Conservation (phyloP, 177 flowering plant genomes). For the Vitis hybrid region DNA sequence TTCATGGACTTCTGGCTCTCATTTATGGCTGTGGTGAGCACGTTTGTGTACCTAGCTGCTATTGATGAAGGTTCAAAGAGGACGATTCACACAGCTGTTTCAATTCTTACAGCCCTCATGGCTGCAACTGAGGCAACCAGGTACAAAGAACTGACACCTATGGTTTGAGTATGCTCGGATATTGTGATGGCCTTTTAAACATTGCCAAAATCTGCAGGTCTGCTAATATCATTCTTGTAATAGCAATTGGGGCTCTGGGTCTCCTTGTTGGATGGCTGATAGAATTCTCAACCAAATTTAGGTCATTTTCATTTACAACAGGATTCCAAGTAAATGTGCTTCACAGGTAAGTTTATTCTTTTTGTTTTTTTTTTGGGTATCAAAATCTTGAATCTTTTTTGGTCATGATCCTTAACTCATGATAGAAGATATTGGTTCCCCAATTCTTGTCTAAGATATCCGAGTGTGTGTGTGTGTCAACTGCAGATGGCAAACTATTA, state of each 20-base stretch:
- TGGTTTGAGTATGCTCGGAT: neutral
- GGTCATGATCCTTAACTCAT: too few species aligned
- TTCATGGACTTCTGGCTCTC: slow-evolving; percentile 92
- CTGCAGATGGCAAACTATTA: slow-evolving; percentile 53
- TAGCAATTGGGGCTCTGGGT: slow-evolving; percentile 66
- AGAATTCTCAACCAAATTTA: slow-evolving; percentile 50
- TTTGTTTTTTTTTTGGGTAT: neutral
- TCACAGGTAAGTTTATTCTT: slow-evolving; percentile 40
- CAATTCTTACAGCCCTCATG: slow-evolving; percentile 86
- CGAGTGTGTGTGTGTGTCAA: slow-evolving; percentile 1
- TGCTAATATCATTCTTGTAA: slow-evolving; percentile 61
- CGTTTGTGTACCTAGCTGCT: slow-evolving; percentile 56
- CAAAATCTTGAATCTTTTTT: neutral
- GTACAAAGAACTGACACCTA: slow-evolving; percentile 26
- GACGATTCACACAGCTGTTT: slow-evolving; percentile 73
- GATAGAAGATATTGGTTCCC: too few species aligned
- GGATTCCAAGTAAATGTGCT: slow-evolving; percentile 32
- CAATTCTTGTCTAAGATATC: neutral
- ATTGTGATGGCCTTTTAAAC: slow-evolving; percentile 3
- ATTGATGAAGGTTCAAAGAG: slow-evolving; percentile 56
- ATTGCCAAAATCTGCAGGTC: slow-evolving; percentile 49
- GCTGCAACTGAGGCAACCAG: slow-evolving; percentile 81
- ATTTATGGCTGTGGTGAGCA: slow-evolving; percentile 75
- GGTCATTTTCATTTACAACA: slow-evolving; percentile 38
- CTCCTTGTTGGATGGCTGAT: slow-evolving; percentile 74